Evolutionary conservation across 208 protist species (phyloP).

Genomic region (Phytomonas francai): DNA sequence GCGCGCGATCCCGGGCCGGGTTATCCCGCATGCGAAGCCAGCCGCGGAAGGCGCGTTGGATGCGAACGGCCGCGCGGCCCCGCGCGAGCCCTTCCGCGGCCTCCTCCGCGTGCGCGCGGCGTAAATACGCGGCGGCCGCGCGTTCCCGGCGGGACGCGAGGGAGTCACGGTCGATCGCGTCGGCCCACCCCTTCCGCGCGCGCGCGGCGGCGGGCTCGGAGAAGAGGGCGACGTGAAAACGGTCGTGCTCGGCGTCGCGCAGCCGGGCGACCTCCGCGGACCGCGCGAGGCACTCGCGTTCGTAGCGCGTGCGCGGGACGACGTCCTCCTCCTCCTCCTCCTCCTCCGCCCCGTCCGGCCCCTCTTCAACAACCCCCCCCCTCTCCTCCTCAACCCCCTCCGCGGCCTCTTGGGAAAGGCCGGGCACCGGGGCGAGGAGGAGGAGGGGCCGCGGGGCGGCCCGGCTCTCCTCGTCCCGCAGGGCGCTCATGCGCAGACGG

Average conservation of each 20-base stretch:
- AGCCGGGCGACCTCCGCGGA: slow-evolving; percentile 16
- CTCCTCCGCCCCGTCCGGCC: not conserved
- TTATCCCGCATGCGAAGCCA: slow-evolving; percentile 43
- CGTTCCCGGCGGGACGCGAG: slow-evolving; percentile 40
- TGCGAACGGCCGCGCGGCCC: slow-evolving; percentile 37
- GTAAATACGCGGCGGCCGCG: slow-evolving; percentile 21
- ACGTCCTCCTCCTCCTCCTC: not conserved
- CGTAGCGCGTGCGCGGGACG: slow-evolving; percentile 13
- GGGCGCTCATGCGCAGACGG: not conserved
- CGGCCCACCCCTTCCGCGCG: slow-evolving; percentile 30
- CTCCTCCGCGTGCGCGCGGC: slow-evolving; percentile 12
- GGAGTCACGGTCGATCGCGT: slow-evolving; percentile 35
- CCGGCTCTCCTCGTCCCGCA: not conserved
- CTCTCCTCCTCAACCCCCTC: not conserved
- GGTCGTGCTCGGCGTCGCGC: slow-evolving; percentile 34
- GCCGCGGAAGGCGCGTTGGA: slow-evolving; percentile 50
- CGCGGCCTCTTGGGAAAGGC: not conserved
- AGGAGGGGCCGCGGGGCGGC: not conserved
- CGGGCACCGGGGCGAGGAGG: not conserved
- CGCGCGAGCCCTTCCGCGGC: slow-evolving; percentile 27
- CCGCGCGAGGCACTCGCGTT: slow-evolving; percentile 16
- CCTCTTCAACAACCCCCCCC: not conserved
- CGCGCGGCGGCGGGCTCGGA: slow-evolving; percentile 32
- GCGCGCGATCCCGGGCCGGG: slow-evolving; percentile 22
- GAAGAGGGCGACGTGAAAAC: slow-evolving; percentile 54